These are phyloP conservation scores for Fabrea salina DNA, from an alignment of 169 alveolate species.

Conservation along the genomic window DNA sequence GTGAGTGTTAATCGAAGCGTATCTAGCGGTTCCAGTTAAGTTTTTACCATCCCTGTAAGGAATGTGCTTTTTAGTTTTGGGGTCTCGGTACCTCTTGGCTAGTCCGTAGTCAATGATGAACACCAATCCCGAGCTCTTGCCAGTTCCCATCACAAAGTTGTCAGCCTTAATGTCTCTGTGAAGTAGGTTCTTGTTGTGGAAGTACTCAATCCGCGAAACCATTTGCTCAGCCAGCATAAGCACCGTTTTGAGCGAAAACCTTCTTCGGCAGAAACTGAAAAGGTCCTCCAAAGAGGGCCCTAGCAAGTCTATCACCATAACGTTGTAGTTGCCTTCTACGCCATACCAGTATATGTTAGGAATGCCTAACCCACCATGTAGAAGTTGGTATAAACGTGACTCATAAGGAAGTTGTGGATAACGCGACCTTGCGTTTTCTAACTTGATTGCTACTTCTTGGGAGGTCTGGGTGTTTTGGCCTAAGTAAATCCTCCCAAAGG, in stretches of 20 bases:
- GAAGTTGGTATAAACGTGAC: background rate
- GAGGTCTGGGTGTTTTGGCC: constrained; percentile 56
- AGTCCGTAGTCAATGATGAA: background rate
- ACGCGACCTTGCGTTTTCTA: constrained; percentile 52
- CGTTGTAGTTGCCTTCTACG: background rate
- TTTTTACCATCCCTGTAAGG: no score
- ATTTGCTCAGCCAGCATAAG: no score
- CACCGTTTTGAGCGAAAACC: background rate
- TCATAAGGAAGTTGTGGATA: constrained; percentile 63
- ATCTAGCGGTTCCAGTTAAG: no score
- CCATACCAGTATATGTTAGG: background rate
- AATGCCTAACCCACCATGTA: background rate
- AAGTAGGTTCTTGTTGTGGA: no score
- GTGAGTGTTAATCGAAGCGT: no score
- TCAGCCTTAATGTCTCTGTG: background rate
- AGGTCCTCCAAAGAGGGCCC: background rate
- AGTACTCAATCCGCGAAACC: background rate
- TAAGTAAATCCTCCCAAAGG: constrained; percentile 77
- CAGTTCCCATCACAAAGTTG: background rate
- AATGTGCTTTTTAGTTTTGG: background rate
- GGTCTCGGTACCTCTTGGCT: background rate
- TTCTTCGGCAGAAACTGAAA: background rate
- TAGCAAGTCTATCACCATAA: background rate
- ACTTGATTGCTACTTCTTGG: constrained; percentile 65
- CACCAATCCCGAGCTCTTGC: background rate